phyloP scores from a whole-genome alignment of 192 early-diverging fungal genomes.

The Coemansia sp. region DNA sequence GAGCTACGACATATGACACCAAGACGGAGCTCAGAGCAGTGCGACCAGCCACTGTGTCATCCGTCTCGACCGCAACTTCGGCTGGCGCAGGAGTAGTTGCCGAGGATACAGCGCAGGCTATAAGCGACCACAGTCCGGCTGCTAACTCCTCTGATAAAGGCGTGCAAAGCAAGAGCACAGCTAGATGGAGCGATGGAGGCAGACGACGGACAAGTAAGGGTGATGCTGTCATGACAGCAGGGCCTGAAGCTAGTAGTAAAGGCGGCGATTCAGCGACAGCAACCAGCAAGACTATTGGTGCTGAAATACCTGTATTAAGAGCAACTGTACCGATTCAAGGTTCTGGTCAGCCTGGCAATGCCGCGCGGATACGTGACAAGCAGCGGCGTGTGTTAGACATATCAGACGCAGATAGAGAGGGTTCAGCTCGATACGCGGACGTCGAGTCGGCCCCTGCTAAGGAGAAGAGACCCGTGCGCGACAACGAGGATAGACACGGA shows the following conservation, averaged over 20 bases:
- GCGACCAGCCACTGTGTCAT: background rate
- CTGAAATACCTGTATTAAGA: background rate
- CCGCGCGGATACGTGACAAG: constrained; percentile 9
- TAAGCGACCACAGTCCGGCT: background rate
- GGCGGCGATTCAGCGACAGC: background rate
- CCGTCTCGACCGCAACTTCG: background rate
- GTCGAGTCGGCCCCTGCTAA: constrained; percentile 24
- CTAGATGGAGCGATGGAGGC: background rate
- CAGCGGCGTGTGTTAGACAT: constrained; percentile 20
- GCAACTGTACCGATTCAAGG: background rate
- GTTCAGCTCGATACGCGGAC: constrained; percentile 20
- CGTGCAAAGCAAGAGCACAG: background rate
- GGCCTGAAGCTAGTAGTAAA: background rate
- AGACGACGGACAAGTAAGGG: background rate
- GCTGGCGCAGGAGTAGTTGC: background rate
- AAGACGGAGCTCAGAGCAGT: background rate
- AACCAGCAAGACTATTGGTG: background rate
- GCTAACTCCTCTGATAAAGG: background rate
- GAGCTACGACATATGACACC: background rate
- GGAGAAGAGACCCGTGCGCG: constrained; percentile 28
- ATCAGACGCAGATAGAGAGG: constrained; percentile 18
- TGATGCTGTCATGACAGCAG: background rate
- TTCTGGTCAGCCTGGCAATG: background rate
- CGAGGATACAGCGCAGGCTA: background rate
- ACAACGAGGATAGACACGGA: constrained; percentile 36